These are phyloP conservation scores for Thelephora aurantiotincta DNA, from an alignment of 768 basidiomycete species.

Conservation along the genomic window DNA sequence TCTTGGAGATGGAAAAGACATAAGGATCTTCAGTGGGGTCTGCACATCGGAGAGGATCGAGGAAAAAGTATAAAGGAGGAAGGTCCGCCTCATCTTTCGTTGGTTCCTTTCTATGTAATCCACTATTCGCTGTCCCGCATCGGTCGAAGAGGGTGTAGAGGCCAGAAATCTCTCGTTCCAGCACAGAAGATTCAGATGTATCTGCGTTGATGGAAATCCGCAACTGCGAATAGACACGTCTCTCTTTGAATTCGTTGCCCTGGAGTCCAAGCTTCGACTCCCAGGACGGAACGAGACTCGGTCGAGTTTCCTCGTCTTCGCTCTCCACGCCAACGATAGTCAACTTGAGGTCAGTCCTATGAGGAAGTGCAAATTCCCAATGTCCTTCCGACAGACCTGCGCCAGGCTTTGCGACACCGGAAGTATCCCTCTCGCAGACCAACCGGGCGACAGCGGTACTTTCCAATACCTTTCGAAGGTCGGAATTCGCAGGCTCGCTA, in stretches of 20 bases:
- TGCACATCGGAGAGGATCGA: slow-evolving; percentile 76
- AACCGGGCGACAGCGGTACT: slow-evolving; percentile 68
- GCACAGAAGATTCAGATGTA: slow-evolving; percentile 21
- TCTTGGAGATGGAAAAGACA: slow-evolving; percentile 68
- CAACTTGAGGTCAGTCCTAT: slow-evolving; percentile 36
- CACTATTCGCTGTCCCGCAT: slow-evolving; percentile 80
- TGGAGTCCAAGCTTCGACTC: slow-evolving; percentile 65
- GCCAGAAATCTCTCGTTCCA: slow-evolving; percentile 78
- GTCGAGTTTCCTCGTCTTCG: not conserved
- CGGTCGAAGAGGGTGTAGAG: slow-evolving; percentile 65
- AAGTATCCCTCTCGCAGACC: slow-evolving; percentile 22
- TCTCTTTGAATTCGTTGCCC: slow-evolving; percentile 49
- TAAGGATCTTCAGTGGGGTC: slow-evolving; percentile 66
- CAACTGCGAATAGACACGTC: slow-evolving; percentile 51
- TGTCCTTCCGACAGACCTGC: slow-evolving; percentile 46
- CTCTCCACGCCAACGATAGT: slow-evolving; percentile 47
- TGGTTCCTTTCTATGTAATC: slow-evolving; percentile 54
- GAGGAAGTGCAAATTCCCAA: slow-evolving; percentile 76
- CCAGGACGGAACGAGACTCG: slow-evolving; percentile 61
- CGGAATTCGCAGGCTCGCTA: slow-evolving; percentile 60
- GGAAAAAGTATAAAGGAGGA: slow-evolving; percentile 64
- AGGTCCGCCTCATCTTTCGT: slow-evolving; percentile 28
- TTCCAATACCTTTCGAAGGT: slow-evolving; percentile 55
- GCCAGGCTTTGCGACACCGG: not conserved
- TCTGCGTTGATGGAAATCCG: slow-evolving; percentile 43